Percentiles rank a stretch among this genome's conserved stretches.
phyloP scores from a whole-genome alignment of 2,329 filamentous ascomycete genomes.

The Phialophora chinensis region DNA sequence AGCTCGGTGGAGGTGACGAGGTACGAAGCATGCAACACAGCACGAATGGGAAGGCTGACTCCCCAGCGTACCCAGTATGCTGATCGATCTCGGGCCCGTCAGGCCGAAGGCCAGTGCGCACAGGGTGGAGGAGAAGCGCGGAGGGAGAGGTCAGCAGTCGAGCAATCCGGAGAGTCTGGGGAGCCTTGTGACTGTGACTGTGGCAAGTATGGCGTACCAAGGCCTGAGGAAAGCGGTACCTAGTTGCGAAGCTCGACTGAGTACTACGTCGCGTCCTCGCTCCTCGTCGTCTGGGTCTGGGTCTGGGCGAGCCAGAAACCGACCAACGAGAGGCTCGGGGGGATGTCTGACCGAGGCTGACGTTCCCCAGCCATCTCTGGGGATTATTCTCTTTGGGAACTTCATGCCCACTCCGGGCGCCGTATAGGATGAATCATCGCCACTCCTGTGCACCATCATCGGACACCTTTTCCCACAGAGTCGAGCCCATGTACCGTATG shows the following conservation, averaged over 20 bases:
- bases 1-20: constrained; percentile 15
- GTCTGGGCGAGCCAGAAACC: constrained; percentile 8
- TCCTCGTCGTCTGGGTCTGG: not conserved
- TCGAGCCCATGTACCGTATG: not conserved
- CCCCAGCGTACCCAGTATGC: not conserved
- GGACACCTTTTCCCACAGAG: constrained; percentile 2
- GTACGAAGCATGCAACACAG: constrained; percentile 23
- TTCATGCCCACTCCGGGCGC: not conserved
- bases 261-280: not conserved
- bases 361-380: constrained; percentile 8
- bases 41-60: constrained; percentile 20
- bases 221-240: not conserved
- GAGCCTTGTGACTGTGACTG: constrained; percentile 23
- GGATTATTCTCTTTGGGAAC: constrained; percentile 8
- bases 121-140: not conserved
- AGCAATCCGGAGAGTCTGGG: constrained; percentile 13
- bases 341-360: constrained; percentile 24
- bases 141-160: constrained; percentile 8
- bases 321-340: constrained; percentile 15
- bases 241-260: not conserved
- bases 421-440: constrained; percentile 25
- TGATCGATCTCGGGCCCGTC: constrained; percentile 21
- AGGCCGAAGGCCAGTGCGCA: constrained; percentile 12
- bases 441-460: constrained; percentile 4
- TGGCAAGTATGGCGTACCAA: not conserved